Evolutionary conservation across 139 green algal genomes (phyloP), one percentile per base, ranked within the genome.

Genomic region (Haematococcus lacustris): DNA sequence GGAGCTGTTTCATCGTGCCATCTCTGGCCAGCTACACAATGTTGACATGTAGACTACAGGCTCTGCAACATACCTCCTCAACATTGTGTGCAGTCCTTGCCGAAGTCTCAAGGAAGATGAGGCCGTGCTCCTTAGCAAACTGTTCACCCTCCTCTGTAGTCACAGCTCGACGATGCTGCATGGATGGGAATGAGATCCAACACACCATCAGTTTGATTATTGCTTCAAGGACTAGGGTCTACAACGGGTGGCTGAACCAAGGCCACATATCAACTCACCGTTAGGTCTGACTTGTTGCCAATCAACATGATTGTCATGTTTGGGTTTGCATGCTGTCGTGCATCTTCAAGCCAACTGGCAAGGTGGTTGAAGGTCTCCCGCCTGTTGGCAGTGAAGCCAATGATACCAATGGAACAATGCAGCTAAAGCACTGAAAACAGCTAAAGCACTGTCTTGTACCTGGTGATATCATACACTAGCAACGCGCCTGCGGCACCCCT

Each of bases 231-330:
- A n/a, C n/a, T n/a, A n/a, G n/a, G n/a, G n/a, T n/a, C n/a, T n/a
- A n/a, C n/a, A n/a, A n/a, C n/a, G n/a, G n/a, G n/a, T n/a, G n/a
- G n/a, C n/a, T n/a, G n/a, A n/a, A n/a, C n/a, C n/a, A n/a, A n/a
- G n/a, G n/a, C n/a, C n/a, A n/a, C n/a, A n/a, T n/a, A n/a, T n/a
- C n/a, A n/a, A 33, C 87, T 82, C 51, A 95, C 88, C 50, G 82
- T 86, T 13, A 98, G 81, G 85, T 99, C 96, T 23, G 82, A 87
- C 85, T 99, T 99, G 88, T 99, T 99, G 53, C 96, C 96, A 43
- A 99, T 99, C 32, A 99, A 86, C 96, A 98, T 99, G 80, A 99
- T 98, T 59, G 94, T 99, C 96, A 99, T 99, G 86, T 97, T 97
- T 38, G 92, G 90, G 86, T 99, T 99, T 30, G 96, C 96, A 76